Percentiles rank a stretch among this genome's conserved stretches.
phyloP scores from a whole-genome alignment of 2,329 filamentous ascomycete species.

The Cytospora leucostoma region DNA sequence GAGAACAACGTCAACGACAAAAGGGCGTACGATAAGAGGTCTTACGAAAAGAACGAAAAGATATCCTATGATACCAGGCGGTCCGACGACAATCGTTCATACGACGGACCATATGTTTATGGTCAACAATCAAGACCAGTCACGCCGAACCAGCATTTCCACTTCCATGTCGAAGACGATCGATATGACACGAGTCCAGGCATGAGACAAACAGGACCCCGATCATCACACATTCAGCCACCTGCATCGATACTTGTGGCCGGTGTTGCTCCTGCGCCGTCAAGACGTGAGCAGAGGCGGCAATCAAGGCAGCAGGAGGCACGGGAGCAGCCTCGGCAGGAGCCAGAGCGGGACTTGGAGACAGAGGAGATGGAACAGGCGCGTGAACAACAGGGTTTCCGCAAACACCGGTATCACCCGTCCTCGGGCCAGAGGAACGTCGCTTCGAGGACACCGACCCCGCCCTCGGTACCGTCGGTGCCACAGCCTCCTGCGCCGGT shows the following conservation, averaged over 20 bases:
- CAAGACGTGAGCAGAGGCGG: conserved; percentile 18
- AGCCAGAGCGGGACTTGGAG: conserved; percentile 14
- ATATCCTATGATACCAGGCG: conserved; percentile 20
- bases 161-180: conserved; percentile 14
- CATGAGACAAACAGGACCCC: background rate
- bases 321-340: background rate
- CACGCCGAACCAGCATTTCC: conserved; percentile 21
- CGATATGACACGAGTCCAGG: background rate
- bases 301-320: conserved; percentile 4
- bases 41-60: conserved; percentile 24
- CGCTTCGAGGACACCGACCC: conserved; percentile 12
- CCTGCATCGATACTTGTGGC: background rate
- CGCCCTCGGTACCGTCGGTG: conserved; percentile 8
- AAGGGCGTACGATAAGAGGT: conserved; percentile 19
- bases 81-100: conserved; percentile 22
- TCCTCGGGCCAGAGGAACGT: conserved; percentile 21
- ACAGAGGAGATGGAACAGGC: conserved; percentile 23
- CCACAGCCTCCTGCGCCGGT: conserved; percentile 4
- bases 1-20: conserved; percentile 24
- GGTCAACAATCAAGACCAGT: conserved; percentile 6
- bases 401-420: conserved; percentile 23
- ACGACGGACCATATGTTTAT: conserved; percentile 7
- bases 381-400: conserved; percentile 12
- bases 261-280: conserved; percentile 1
- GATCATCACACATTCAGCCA: background rate